Conservation (phyloP, 2,329 filamentous ascomycete species). For the Chaetomium strumarium region DNA sequence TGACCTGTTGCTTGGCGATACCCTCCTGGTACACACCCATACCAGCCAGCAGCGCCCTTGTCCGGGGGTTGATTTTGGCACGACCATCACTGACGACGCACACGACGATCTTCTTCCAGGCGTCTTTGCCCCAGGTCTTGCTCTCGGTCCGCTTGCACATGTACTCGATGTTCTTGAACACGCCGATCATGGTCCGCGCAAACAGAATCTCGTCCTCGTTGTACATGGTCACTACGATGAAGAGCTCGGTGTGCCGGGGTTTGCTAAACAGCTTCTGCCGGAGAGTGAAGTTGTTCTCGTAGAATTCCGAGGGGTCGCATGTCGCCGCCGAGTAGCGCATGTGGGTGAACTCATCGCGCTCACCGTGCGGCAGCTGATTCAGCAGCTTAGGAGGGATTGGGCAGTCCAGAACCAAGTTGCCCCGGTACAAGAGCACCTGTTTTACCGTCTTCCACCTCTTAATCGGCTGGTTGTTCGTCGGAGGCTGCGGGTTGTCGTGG, state of each 20-base stretch:
- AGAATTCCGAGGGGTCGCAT: slow-evolving; percentile 86
- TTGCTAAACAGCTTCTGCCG: slow-evolving; percentile 90
- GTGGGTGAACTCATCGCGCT: slow-evolving; percentile 85
- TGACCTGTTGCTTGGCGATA: slow-evolving; percentile 97
- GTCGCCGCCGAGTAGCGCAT: slow-evolving; percentile 94
- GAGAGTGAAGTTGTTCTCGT: slow-evolving; percentile 81
- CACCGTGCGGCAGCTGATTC: slow-evolving; percentile 81
- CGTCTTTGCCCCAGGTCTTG: slow-evolving; percentile 97
- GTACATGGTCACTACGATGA: slow-evolving; percentile 98
- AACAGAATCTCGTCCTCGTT: slow-evolving; percentile 97
- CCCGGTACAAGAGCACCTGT: slow-evolving; percentile 93
- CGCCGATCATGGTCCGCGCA: slow-evolving; percentile 89
- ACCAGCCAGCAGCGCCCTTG: slow-evolving; percentile 80
- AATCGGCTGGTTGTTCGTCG: slow-evolving; percentile 51
- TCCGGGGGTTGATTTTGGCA: slow-evolving; percentile 92
- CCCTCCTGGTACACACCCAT: slow-evolving; percentile 98
- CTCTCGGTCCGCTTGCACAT: slow-evolving; percentile 92
- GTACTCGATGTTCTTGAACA: slow-evolving; percentile 98
- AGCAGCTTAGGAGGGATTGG: slow-evolving; percentile 85
- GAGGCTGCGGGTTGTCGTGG: slow-evolving; percentile 37
- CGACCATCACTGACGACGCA: slow-evolving; percentile 96
- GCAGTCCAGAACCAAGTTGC: slow-evolving; percentile 94
- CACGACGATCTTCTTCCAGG: slow-evolving; percentile 99
- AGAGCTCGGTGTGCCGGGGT: slow-evolving; percentile 85
- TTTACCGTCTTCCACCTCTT: slow-evolving; percentile 98